Percentiles rank a stretch among this genome's conserved stretches.
Conservation (phyloP, 805 yeast species). For the Pichia exigua region DNA sequence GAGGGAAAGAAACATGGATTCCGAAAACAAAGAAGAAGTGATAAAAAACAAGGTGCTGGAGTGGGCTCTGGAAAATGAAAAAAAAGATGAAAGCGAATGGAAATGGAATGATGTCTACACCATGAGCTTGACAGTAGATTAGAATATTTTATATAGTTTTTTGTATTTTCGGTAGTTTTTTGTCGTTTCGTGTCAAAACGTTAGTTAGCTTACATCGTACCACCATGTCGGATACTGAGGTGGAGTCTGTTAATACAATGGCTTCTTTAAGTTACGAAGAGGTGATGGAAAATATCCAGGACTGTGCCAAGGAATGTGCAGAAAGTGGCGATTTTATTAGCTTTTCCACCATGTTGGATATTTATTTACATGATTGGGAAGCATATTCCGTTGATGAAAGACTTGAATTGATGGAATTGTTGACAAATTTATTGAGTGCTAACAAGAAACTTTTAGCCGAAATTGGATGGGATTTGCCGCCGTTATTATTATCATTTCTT, state of each 20-base stretch:
- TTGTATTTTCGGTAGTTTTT: too few relatives aligned
- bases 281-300: constrained; percentile 11
- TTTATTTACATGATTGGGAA: constrained; percentile 43
- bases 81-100: neutral
- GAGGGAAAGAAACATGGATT: neutral
- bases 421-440: constrained; percentile 37
- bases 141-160: neutral
- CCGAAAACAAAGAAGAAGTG: neutral
- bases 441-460: constrained; percentile 48
- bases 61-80: neutral
- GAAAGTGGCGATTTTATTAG: constrained; percentile 56
- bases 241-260: constrained; percentile 11
- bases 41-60: neutral
- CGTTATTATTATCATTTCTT: constrained; percentile 50
- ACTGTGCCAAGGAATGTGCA: constrained; percentile 22
- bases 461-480: constrained; percentile 92
- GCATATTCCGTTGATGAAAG: constrained; percentile 44
- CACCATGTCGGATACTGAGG: constrained; percentile 12
- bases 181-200: neutral
- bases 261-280: constrained; percentile 7
- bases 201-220: neutral
- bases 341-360: constrained; percentile 65
- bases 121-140: neutral
- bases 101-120: neutral
- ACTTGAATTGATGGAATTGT: constrained; percentile 35